These are phyloP conservation scores for Trametes pubescens DNA, from an alignment of 1,284 basidiomycete genomes.

Conservation along the genomic window DNA sequence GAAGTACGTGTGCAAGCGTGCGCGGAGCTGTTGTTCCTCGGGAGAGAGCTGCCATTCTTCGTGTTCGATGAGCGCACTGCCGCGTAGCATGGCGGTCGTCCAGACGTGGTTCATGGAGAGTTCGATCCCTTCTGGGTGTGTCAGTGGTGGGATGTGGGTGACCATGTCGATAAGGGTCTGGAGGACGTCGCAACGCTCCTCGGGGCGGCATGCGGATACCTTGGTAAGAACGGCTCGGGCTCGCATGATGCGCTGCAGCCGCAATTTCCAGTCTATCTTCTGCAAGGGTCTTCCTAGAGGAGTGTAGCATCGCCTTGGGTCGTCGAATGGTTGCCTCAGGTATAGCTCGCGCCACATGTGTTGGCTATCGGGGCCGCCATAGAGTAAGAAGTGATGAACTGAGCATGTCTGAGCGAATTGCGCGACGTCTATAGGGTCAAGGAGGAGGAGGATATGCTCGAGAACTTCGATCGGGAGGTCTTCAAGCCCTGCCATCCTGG, in stretches of 20 bases:
- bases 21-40: conserved; percentile 55
- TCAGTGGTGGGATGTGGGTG: conserved; percentile 49
- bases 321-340: conserved; percentile 64
- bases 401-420: conserved; percentile 57
- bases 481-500: conserved; percentile 28
- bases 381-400: conserved; percentile 53
- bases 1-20: conserved; percentile 60
- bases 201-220: conserved; percentile 45
- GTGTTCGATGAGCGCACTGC: conserved; percentile 54
- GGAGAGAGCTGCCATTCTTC: conserved; percentile 37
- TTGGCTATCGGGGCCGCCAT: conserved; percentile 49
- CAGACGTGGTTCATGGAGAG: conserved; percentile 61
- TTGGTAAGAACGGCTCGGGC: conserved; percentile 53
- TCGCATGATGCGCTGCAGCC: conserved; percentile 60
- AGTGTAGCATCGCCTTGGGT: conserved; percentile 57
- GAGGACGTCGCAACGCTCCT: conserved; percentile 53
- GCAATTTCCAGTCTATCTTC: conserved; percentile 59
- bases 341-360: conserved; percentile 71
- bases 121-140: conserved; percentile 40
- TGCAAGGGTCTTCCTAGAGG: conserved; percentile 48
- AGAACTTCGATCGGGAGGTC: conserved; percentile 62
- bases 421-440: conserved; percentile 66
- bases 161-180: conserved; percentile 59
- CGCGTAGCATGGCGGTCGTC: conserved; percentile 53
- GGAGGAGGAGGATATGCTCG: conserved; percentile 58